Base-by-base conservation (phyloP, 2,329 filamentous ascomycete genomes). In the Ilyonectria mors-panacis region DNA sequence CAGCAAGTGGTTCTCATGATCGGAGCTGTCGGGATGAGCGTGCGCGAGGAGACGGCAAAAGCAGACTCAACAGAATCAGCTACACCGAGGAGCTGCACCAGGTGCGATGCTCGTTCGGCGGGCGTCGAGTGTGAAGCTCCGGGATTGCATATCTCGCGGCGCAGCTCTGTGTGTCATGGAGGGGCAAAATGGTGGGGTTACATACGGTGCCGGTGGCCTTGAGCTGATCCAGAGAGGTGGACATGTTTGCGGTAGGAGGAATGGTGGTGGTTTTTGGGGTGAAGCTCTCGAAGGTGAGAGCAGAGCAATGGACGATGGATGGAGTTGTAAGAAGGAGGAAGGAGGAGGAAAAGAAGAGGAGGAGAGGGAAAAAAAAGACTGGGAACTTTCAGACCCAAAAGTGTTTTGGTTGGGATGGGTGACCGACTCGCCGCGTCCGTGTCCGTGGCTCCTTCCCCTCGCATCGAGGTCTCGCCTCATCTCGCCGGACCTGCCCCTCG, bases 201-300 rank as follows among this genome's bases (percentile, higher is more conserved):
- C 94, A 85, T 89, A 97, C 94, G 80, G 96, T 99, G 92, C 96
- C 96, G 82, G 92, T 85, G 87, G 94, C 91, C 90, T 99, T 99
- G 83, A 99, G 91, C 87, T 98, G 95, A 78, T 98, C 96, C 78
- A 99, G 93, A 84, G 95, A 94, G 84, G 86, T 92, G 84, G 94
- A 85, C 95, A 98, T 98, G 74, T 59, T 80, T 71, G 56, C 62
- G 66, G 50, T 26, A 66, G 63, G 67, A 33, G 64, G 54, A 61
- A 59, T 67, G 60, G 54, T 59, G 61, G 50, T 51, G 68, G 48
- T 59, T 51, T 57, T 70, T 62, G 65, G 53, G 66, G 64, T 47
- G 59, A 63, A 54, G 26, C 47, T 61, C 58, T 67, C 58, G 55
- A 45, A 42, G 59, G 59, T 59, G 63, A 62, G 57, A 65, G 30